These are phyloP conservation scores for Cicer pinnatifidum DNA, from an alignment of 306 rosid species.

Conservation along the genomic window DNA sequence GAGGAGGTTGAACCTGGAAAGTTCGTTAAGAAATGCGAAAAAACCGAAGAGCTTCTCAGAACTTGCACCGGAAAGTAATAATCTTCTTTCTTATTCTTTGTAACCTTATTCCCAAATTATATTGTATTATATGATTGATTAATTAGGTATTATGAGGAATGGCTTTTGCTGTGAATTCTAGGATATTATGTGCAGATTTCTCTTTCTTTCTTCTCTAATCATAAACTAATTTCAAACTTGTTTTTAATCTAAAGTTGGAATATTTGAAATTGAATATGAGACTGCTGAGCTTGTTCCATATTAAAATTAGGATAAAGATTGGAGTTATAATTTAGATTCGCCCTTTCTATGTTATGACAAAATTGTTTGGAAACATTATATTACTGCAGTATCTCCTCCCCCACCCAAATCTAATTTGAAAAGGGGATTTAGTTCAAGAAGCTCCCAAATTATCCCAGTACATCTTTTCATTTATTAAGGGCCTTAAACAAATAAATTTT, in stretches of 20 bases:
- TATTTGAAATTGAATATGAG: constrained; percentile 3
- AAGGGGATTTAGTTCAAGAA: neutral
- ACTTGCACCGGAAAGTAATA: constrained; percentile 74
- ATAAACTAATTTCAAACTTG: neutral
- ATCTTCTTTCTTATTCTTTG: too few relatives aligned
- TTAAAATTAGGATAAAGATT: constrained; percentile 4
- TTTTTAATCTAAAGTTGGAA: neutral
- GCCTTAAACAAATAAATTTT: neutral
- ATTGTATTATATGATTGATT: neutral
- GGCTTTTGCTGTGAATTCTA: neutral
- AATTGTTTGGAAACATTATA: neutral
- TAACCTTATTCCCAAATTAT: too few relatives aligned
- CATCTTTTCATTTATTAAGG: neutral
- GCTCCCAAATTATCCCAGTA: neutral
- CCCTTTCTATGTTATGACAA: neutral
- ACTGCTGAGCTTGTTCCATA: neutral
- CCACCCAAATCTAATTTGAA: neutral
- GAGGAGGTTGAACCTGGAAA: constrained; percentile 85
- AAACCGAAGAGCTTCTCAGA: constrained; percentile 74
- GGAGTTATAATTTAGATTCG: neutral
- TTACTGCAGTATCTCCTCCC: neutral
- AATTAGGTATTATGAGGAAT: constrained; percentile 22
- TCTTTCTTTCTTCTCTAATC: neutral
- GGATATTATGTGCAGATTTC: neutral
- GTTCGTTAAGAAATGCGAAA: constrained; percentile 80